Conservation (phyloP, 768 basidiomycete species). For the Termitomyces sp. region DNA sequence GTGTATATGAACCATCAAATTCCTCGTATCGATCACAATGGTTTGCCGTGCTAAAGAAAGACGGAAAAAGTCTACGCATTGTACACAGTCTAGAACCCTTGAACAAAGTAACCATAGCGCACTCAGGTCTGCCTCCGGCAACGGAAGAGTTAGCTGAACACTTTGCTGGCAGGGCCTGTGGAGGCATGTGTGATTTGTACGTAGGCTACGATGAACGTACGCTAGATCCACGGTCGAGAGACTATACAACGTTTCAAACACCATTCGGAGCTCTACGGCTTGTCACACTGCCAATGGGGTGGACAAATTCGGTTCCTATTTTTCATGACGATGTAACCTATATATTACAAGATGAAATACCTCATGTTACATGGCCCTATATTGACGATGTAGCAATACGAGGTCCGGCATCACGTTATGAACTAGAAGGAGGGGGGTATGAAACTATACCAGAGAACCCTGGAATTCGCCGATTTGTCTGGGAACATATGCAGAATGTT, state of each 20-base stretch:
- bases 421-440: conserved; percentile 18
- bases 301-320: conserved; percentile 21
- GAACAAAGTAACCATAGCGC: conserved; percentile 31
- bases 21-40: conserved; percentile 17
- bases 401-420: no score
- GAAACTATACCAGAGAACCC: conserved; percentile 33
- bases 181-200: no score
- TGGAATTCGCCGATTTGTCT: conserved; percentile 31
- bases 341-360: conserved; percentile 24
- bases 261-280: conserved; percentile 23
- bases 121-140: conserved; percentile 17
- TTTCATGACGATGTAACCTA: conserved; percentile 34
- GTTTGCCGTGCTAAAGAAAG: not conserved
- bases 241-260: conserved; percentile 33
- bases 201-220: no score
- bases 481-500: conserved; percentile 30
- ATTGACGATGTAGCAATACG: no score
- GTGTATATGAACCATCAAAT: no score
- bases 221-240: conserved; percentile 13
- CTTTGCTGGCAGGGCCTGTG: no score
- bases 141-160: no score
- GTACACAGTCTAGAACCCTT: conserved; percentile 35
- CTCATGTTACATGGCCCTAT: no score
- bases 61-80: conserved; percentile 21
- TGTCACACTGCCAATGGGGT: no score